Evolutionary conservation across 352 stramenopile genomes (phyloP).

Genomic region (Phytophthora pisi): DNA sequence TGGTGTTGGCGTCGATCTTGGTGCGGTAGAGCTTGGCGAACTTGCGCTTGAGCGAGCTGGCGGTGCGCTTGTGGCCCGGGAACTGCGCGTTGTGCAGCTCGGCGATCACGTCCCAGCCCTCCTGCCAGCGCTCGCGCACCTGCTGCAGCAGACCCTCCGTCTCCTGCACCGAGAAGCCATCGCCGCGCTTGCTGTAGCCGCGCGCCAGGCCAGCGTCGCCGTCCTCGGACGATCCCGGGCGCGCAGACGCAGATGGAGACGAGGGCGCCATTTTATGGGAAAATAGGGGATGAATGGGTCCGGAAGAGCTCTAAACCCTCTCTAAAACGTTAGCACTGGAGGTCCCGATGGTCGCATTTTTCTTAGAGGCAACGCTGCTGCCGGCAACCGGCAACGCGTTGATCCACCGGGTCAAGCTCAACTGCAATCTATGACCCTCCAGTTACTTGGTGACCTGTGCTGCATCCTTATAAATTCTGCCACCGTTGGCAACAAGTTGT

Average conservation of each 20-base stretch:
- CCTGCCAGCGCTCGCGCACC: constrained; percentile 37
- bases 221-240: constrained; percentile 9
- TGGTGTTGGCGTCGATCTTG: constrained; percentile 26
- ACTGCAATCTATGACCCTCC: too few relatives aligned
- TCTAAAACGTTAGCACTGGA: too few relatives aligned
- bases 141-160: constrained; percentile 35
- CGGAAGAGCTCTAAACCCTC: too few relatives aligned
- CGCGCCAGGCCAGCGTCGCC: constrained; percentile 8
- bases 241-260: constrained; percentile 9
- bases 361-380: too few relatives aligned
- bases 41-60: constrained; percentile 45
- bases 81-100: constrained; percentile 45
- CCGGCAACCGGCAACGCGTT: too few relatives aligned
- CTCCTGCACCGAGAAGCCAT: constrained; percentile 41
- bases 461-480: too few relatives aligned
- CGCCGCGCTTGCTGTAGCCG: constrained; percentile 34
- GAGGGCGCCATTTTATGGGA: constrained; percentile 41
- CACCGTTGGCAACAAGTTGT: too few relatives aligned
- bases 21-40: constrained; percentile 45
- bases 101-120: constrained; percentile 41
- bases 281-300: constrained; percentile 1
- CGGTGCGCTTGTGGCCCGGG: constrained; percentile 37
- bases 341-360: too few relatives aligned
- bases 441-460: too few relatives aligned
- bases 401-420: too few relatives aligned